phyloP scores from a whole-genome alignment of 805 yeast species.

The Debaryomyces castellii region DNA sequence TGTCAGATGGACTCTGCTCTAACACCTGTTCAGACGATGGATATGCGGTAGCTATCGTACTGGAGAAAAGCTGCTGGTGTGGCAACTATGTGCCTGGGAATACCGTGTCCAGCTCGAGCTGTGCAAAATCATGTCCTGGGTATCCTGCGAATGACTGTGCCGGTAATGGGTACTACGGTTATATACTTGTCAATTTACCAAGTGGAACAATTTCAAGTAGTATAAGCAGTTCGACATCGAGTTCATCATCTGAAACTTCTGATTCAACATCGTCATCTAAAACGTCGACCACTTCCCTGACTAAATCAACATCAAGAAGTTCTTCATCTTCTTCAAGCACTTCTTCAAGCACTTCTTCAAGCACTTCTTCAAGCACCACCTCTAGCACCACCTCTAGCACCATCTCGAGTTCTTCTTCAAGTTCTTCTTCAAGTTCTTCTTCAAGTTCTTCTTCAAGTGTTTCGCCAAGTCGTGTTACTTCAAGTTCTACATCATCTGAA shows the following conservation, averaged over 20 bases:
- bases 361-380: conserved; percentile 16
- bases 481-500: not conserved
- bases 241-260: not conserved
- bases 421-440: conserved; percentile 3
- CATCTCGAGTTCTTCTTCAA: conserved; percentile 19
- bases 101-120: conserved; percentile 33
- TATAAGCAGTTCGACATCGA: not conserved
- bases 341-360: conserved; percentile 20
- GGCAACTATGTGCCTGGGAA: conserved; percentile 49
- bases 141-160: conserved; percentile 44
- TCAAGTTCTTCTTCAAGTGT: conserved; percentile 33
- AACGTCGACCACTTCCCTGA: not conserved
- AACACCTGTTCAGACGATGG: conserved; percentile 42
- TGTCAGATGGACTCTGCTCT: conserved; percentile 55
- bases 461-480: no score
- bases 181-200: conserved; percentile 37
- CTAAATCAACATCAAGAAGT: not conserved
- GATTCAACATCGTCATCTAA: not conserved
- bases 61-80: conserved; percentile 59
- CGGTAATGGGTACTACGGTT: conserved; percentile 50
- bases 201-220: conserved; percentile 10
- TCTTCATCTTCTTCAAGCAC: conserved; percentile 11
- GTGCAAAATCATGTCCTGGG: conserved; percentile 46
- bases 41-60: conserved; percentile 54
- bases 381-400: conserved; percentile 16